These are phyloP conservation scores for Phytomonas serpens DNA, from an alignment of 208 protist genomes.

Conservation along the genomic window DNA sequence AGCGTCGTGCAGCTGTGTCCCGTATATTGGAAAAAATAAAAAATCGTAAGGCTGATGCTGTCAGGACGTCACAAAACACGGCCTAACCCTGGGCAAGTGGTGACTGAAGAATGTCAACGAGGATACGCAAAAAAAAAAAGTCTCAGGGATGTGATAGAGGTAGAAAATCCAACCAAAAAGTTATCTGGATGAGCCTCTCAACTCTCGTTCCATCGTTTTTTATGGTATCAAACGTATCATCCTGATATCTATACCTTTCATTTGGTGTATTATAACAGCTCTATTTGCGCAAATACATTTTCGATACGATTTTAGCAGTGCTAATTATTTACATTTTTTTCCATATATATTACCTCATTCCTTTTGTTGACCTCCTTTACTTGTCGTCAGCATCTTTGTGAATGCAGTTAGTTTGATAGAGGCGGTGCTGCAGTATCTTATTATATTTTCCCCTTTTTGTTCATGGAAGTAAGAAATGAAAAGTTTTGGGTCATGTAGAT, in stretches of 20 bases:
- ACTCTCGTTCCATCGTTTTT: constrained; percentile 9
- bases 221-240: constrained; percentile 7
- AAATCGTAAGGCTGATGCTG: background rate
- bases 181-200: background rate
- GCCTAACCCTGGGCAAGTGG: background rate
- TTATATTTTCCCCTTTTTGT: background rate
- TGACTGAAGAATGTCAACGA: background rate
- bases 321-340: background rate
- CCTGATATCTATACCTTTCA: background rate
- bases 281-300: background rate
- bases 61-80: background rate
- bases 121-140: background rate
- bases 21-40: constrained; percentile 4
- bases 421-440: background rate
- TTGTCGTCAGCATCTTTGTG: background rate
- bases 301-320: background rate
- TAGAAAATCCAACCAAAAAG: background rate
- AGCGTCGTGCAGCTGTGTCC: background rate
- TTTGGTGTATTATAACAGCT: background rate
- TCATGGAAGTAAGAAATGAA: background rate
- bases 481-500: background rate
- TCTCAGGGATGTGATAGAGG: background rate
- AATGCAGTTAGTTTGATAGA: background rate
- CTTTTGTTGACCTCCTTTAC: background rate
- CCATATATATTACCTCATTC: background rate